phyloP scores from a whole-genome alignment of 176 grass and related monocot genomes.

The Paspalum vaginatum region DNA sequence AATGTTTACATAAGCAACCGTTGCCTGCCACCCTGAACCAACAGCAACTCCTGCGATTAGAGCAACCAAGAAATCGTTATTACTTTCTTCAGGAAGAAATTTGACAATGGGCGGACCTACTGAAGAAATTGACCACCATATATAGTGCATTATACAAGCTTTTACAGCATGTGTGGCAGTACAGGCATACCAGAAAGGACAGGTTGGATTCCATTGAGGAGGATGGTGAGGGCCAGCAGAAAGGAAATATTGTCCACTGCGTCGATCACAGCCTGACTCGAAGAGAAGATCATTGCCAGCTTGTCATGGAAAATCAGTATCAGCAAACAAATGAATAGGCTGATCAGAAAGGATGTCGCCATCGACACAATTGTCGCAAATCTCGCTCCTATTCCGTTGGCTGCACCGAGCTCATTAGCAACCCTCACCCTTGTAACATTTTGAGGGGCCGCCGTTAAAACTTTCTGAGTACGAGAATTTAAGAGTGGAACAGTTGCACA shows the following conservation, averaged over 20 bases:
- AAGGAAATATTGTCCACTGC: constrained; percentile 39
- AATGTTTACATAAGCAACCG: constrained; percentile 62
- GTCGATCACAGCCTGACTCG: constrained; percentile 24
- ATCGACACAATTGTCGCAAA: constrained; percentile 39
- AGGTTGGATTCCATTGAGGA: constrained; percentile 56
- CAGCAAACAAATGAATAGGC: constrained; percentile 33
- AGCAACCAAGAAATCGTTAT: neutral
- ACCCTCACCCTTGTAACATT: constrained; percentile 43
- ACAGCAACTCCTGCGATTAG: constrained; percentile 56
- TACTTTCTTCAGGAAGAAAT: neutral
- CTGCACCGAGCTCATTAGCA: constrained; percentile 55
- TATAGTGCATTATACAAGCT: neutral
- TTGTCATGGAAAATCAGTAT: constrained; percentile 45
- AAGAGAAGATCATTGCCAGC: constrained; percentile 8
- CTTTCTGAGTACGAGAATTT: neutral
- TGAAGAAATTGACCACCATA: neutral
- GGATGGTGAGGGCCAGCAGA: constrained; percentile 37
- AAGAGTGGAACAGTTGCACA: neutral
- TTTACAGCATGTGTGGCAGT: neutral
- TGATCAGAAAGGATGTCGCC: constrained; percentile 35
- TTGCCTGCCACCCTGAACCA: constrained; percentile 56
- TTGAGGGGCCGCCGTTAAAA: neutral
- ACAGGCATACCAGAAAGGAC: constrained; percentile 43
- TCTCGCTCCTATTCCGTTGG: constrained; percentile 30
- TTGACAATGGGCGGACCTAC: neutral